These are phyloP conservation scores for Trifolium subterraneum DNA, from an alignment of 306 rosid species.

Conservation along the genomic window DNA sequence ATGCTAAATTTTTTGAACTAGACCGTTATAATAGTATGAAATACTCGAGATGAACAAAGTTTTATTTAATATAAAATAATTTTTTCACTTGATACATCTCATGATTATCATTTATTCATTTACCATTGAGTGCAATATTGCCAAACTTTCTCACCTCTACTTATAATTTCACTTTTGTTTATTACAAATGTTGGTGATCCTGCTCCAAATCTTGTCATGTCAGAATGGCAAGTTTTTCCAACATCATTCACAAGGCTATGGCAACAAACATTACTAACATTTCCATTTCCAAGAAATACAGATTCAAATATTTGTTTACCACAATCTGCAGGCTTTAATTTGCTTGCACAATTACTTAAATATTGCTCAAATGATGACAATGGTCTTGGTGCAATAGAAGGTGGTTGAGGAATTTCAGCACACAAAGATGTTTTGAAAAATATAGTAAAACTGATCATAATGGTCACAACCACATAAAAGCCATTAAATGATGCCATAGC, in stretches of 20 bases:
- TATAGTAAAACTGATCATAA: neutral
- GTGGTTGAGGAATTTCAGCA: neutral
- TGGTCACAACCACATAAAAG: neutral
- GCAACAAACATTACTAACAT: neutral
- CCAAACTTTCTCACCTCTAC: neutral
- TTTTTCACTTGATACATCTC: no score
- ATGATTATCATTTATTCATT: no score
- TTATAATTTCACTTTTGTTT: neutral
- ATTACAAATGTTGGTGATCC: neutral
- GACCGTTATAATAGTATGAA: no score
- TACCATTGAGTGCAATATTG: no score
- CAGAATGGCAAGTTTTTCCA: neutral
- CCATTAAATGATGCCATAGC: neutral
- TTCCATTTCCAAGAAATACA: constrained; percentile 4
- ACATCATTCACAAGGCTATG: neutral
- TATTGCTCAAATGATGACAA: neutral
- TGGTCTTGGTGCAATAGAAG: neutral
- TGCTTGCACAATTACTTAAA: neutral
- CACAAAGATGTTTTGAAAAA: neutral
- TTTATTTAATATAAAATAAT: no score
- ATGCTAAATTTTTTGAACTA: no score
- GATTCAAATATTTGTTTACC: neutral
- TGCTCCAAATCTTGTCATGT: neutral
- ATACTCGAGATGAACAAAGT: no score
- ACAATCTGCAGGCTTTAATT: neutral